Evolutionary conservation across 345 rosid species (phyloP).

Genomic region (Schrenkiella parvula): DNA sequence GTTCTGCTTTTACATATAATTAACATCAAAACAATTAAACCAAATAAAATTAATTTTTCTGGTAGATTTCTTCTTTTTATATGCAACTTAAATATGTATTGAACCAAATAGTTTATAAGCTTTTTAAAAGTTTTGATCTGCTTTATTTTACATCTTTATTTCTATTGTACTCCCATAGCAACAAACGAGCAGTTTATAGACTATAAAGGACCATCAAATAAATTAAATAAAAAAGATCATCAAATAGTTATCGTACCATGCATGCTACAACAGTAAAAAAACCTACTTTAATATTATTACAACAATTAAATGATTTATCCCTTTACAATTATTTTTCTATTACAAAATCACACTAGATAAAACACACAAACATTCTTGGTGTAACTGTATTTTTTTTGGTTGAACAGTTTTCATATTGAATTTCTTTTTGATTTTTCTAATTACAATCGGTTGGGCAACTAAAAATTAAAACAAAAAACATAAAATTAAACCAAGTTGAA

Average conservation of each 20-base stretch:
- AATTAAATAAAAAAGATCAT: too few species aligned
- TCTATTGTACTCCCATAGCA: neutral
- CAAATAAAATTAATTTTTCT: neutral
- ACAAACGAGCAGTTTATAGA: neutral
- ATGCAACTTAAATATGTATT: neutral
- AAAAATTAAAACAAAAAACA: too few species aligned
- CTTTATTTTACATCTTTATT: neutral
- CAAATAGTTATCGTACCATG: neutral
- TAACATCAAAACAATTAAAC: neutral
- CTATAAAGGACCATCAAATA: neutral
- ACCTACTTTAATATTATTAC: neutral
- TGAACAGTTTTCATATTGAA: too few species aligned
- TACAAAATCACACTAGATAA: neutral
- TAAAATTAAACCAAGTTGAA: too few species aligned
- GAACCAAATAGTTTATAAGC: neutral
- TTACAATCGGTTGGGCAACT: too few species aligned
- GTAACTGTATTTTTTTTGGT: too few species aligned
- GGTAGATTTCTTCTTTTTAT: neutral
- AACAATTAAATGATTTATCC: neutral
- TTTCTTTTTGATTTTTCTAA: too few species aligned
- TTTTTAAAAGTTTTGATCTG: neutral
- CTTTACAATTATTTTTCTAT: neutral
- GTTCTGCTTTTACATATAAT: neutral
- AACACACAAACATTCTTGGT: neutral
- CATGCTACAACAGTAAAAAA: neutral